These are phyloP conservation scores for Pythium rhizo-oryzae DNA, from an alignment of 352 stramenopile genomes.

Conservation along the genomic window DNA sequence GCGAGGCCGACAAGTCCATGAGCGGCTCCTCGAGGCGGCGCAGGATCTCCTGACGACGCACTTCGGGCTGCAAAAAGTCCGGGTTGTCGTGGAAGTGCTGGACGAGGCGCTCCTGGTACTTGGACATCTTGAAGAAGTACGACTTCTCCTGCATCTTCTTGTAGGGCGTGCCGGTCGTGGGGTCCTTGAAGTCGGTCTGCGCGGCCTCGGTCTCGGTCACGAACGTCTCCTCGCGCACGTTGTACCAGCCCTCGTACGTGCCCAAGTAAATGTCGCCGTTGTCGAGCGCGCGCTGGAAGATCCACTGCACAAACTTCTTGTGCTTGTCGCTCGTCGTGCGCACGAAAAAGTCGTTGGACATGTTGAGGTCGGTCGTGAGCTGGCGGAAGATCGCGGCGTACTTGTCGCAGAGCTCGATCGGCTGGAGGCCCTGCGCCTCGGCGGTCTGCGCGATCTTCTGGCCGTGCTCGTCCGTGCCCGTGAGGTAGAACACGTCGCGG, in stretches of 20 bases:
- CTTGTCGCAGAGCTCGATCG: conserved; percentile 97
- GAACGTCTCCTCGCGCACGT: conserved; percentile 98
- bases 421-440: conserved; percentile 87
- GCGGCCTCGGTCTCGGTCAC: conserved; percentile 98
- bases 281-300: conserved; percentile 93
- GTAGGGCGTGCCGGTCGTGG: conserved; percentile 89
- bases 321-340: conserved; percentile 96
- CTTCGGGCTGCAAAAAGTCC: conserved; percentile 96
- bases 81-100: conserved; percentile 96
- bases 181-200: conserved; percentile 96
- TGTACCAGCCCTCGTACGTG: conserved; percentile 99
- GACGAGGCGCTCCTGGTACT: conserved; percentile 96
- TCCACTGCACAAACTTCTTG: conserved; percentile 93
- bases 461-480: conserved; percentile 97
- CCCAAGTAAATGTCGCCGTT: conserved; percentile 97
- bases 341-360: conserved; percentile 93
- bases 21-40: conserved; percentile 92
- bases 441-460: conserved; percentile 99
- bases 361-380: conserved; percentile 85
- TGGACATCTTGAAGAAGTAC: conserved; percentile 99
- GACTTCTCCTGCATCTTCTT: conserved; percentile 98
- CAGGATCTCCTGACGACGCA: conserved; percentile 95
- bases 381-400: conserved; percentile 90
- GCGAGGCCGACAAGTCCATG: conserved; percentile 96
- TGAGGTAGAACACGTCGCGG: conserved; percentile 85